These are phyloP conservation scores for Chlamydomonas reinhardtii DNA, from an alignment of 163 green algal genomes.

Conservation along the genomic window DNA sequence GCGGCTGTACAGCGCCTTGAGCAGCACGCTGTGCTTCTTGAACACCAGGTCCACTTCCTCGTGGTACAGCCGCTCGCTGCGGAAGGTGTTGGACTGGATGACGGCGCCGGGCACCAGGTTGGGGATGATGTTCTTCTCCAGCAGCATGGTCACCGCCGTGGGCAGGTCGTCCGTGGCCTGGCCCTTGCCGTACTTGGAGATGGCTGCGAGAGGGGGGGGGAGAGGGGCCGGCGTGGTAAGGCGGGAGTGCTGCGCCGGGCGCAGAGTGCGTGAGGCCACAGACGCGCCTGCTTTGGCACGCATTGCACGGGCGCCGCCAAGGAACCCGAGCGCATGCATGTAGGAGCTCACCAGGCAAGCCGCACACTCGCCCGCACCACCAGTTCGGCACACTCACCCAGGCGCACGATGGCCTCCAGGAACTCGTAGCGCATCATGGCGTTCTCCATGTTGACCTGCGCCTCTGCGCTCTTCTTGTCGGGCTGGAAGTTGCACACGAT, in stretches of 20 bases:
- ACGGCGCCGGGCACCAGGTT: constrained; percentile 56
- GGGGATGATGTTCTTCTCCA: constrained; percentile 72
- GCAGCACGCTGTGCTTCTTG: constrained; percentile 73
- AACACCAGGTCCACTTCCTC: constrained; percentile 83
- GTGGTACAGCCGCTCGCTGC: constrained; percentile 79
- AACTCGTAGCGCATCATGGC: constrained; percentile 85
- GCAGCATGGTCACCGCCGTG: constrained; percentile 72
- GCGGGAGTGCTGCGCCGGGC: no score
- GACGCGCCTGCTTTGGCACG: no score
- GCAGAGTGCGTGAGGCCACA: no score
- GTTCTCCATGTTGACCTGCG: constrained; percentile 76
- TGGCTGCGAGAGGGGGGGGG: constrained; percentile 31
- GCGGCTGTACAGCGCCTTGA: constrained; percentile 74
- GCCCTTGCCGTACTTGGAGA: constrained; percentile 85
- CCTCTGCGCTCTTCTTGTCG: constrained; percentile 74
- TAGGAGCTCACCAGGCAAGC: no score
- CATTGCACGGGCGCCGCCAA: no score
- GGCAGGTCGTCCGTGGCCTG: constrained; percentile 72
- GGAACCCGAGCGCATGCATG: no score
- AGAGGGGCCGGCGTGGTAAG: neutral
- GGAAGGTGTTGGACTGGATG: constrained; percentile 73
- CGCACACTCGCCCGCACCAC: no score
- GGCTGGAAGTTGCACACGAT: constrained; percentile 78
- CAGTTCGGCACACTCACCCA: no score
- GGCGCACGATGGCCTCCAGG: constrained; percentile 77